These are phyloP conservation scores for Arthrobotrys conoides DNA, from an alignment of 2,329 filamentous ascomycete genomes.

Conservation along the genomic window DNA sequence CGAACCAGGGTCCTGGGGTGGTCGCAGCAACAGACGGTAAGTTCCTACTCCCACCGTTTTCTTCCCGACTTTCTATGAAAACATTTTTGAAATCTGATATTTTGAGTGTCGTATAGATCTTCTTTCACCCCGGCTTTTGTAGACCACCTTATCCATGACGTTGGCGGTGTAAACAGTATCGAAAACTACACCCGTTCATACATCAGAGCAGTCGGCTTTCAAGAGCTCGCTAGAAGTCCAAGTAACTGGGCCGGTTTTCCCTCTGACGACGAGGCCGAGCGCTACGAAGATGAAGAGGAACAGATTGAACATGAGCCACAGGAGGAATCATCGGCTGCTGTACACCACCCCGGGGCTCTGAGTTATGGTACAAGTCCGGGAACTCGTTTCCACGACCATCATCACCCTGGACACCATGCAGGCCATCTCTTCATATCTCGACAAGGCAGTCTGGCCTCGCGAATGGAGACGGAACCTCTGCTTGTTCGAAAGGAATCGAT, in stretches of 20 bases:
- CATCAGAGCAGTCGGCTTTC: constrained; percentile 89
- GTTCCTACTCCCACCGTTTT: constrained; percentile 2
- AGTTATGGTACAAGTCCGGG: constrained; percentile 52
- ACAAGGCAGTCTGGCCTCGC: constrained; percentile 67
- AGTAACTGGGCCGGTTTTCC: constrained; percentile 56
- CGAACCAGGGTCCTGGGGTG: constrained; percentile 46
- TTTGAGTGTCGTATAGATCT: constrained; percentile 49
- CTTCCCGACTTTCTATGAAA: not conserved
- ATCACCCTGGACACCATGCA: constrained; percentile 71
- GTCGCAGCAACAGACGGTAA: constrained; percentile 52
- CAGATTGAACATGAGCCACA: constrained; percentile 29
- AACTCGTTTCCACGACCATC: constrained; percentile 68
- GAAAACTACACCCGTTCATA: constrained; percentile 93
- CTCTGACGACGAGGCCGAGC: constrained; percentile 56
- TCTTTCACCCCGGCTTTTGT: constrained; percentile 62
- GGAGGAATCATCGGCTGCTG: constrained; percentile 42
- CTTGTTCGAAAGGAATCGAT: constrained; percentile 82
- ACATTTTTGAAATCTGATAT: not conserved
- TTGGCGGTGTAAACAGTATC: constrained; percentile 92
- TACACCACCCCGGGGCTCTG: constrained; percentile 34
- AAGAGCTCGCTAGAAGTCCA: constrained; percentile 80
- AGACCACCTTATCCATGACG: constrained; percentile 70
- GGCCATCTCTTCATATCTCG: constrained; percentile 68
- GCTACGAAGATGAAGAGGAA: constrained; percentile 46
- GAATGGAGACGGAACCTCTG: constrained; percentile 78